Percentiles rank a stretch among this genome's conserved stretches.
Evolutionary conservation across 2,329 filamentous ascomycete species (phyloP).

Genomic region (Sarocladium strictum): DNA sequence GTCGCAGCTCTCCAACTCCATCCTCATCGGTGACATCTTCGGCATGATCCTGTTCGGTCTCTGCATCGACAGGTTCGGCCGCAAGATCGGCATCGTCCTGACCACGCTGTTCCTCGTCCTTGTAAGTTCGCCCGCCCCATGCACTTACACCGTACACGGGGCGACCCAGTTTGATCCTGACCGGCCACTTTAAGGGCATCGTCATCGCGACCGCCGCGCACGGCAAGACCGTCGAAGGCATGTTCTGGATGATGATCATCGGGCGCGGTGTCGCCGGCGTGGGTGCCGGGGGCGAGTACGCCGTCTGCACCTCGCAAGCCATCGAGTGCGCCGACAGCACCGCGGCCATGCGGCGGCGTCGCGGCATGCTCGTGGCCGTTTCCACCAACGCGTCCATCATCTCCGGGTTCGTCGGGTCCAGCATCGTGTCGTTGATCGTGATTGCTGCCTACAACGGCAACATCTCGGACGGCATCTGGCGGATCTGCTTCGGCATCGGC

Average conservation of each 20-base stretch:
- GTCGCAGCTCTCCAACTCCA: slow-evolving; percentile 32
- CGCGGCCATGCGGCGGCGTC: slow-evolving; percentile 21
- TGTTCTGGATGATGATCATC: slow-evolving; percentile 46
- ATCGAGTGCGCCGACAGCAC: slow-evolving; percentile 15
- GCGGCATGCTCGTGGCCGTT: slow-evolving; percentile 27
- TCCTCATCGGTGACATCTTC: slow-evolving; percentile 35
- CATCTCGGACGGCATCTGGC: slow-evolving; percentile 36
- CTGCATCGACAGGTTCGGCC: slow-evolving; percentile 38
- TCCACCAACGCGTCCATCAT: slow-evolving; percentile 36
- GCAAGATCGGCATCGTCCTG: slow-evolving; percentile 37
- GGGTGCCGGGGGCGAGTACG: slow-evolving; percentile 33
- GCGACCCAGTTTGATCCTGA: not conserved
- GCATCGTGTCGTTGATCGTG: slow-evolving; percentile 39
- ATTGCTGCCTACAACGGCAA: slow-evolving; percentile 27
- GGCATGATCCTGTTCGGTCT: slow-evolving; percentile 35
- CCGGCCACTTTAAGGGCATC: slow-evolving; percentile 21
- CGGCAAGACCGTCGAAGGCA: slow-evolving; percentile 34
- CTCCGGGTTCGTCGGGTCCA: slow-evolving; percentile 29
- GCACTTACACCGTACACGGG: too few species aligned
- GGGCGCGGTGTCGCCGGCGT: slow-evolving; percentile 41
- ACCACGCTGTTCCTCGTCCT: slow-evolving; percentile 39
- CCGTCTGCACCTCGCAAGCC: slow-evolving; percentile 19
- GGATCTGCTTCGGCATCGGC: slow-evolving; percentile 25
- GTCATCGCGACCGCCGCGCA: slow-evolving; percentile 38
- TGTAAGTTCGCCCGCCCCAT: too few species aligned